A percentile compares a stretch with the other conserved stretches of the same genome.
Evolutionary conservation across 768 basidiomycete genomes (phyloP).

Genomic region (Suillus plorans): DNA sequence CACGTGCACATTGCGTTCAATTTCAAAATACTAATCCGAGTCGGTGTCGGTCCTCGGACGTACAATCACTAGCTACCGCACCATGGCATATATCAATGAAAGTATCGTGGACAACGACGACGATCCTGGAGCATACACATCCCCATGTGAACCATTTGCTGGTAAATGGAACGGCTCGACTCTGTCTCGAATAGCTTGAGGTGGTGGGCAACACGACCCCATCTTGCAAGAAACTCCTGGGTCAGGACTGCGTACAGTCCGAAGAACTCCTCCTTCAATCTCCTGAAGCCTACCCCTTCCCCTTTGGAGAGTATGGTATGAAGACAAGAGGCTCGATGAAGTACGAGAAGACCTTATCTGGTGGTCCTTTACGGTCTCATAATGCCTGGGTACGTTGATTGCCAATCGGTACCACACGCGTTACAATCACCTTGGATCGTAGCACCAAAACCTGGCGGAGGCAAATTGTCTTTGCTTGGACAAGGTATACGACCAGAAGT

Average conservation of each 20-base stretch:
- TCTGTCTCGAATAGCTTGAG: neutral
- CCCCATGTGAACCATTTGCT: slow-evolving; percentile 5
- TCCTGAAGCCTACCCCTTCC: slow-evolving; percentile 15
- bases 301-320: neutral
- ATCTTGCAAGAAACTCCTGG: slow-evolving; percentile 1
- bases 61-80: neutral
- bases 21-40: too few relatives aligned
- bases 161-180: slow-evolving; percentile 6
- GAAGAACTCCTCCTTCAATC: slow-evolving; percentile 15
- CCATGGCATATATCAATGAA: neutral
- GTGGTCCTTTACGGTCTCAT: slow-evolving; percentile 5
- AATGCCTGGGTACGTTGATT: slow-evolving; percentile 10
- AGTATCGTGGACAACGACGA: slow-evolving; percentile 4
- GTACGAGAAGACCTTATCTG: slow-evolving; percentile 16
- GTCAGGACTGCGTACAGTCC: slow-evolving; percentile 16
- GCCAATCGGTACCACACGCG: too few relatives aligned
- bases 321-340: slow-evolving; percentile 10
- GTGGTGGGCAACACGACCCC: slow-evolving; percentile 10
- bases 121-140: slow-evolving; percentile 18
- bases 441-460: slow-evolving; percentile 18
- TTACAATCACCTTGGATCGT: neutral
- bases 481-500: slow-evolving; percentile 12
- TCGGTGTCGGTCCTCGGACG: too few relatives aligned
- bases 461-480: slow-evolving; percentile 18
- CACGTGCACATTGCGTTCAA: neutral